These are phyloP conservation scores for Penicillium atrosanguineum DNA, from an alignment of 495 filamentous ascomycete genomes.

Conservation along the genomic window DNA sequence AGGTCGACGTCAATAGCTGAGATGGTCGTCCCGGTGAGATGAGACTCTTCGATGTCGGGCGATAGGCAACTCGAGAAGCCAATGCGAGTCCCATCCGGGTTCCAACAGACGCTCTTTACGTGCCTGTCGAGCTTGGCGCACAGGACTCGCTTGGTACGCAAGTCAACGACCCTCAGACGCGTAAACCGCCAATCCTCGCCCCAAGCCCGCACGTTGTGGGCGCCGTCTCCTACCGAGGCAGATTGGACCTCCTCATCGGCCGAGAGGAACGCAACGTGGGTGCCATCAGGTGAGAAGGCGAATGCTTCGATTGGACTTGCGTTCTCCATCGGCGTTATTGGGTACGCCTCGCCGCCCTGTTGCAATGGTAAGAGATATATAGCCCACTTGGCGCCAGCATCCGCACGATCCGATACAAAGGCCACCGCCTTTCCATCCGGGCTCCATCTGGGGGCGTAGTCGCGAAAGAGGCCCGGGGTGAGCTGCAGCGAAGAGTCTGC, in stretches of 20 bases:
- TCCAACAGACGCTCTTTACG: constrained; percentile 6
- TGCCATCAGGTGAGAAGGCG: constrained; percentile 15
- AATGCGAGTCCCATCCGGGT: constrained; percentile 6
- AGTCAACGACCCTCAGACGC: constrained; percentile 5
- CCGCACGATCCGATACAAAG: constrained; percentile 22
- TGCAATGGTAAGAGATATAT: constrained; percentile 18
- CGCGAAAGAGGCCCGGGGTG: constrained; percentile 23
- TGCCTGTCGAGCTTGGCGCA: constrained; percentile 3
- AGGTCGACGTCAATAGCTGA: constrained; percentile 1
- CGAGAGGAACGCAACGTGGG: constrained; percentile 15
- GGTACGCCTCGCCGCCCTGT: constrained; percentile 18
- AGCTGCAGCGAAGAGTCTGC: constrained; percentile 21
- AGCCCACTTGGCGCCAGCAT: constrained; percentile 10
- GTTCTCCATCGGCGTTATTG: constrained; percentile 6
- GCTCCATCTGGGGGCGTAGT: constrained; percentile 18
- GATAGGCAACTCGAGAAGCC: constrained; percentile 8
- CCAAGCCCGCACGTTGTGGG: constrained; percentile 1
- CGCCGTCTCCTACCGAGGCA: not conserved
- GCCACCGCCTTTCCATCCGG: constrained; percentile 22
- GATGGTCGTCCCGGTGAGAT: constrained; percentile 3
- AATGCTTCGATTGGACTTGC: constrained; percentile 11
- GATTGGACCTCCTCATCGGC: constrained; percentile 9
- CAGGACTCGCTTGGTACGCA: constrained; percentile 5
- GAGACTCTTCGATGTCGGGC: constrained; percentile 7
- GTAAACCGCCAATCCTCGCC: constrained; percentile 7